Base-by-base conservation (phyloP, 1,284 basidiomycete species). In the Leccinum subrobustum region DNA sequence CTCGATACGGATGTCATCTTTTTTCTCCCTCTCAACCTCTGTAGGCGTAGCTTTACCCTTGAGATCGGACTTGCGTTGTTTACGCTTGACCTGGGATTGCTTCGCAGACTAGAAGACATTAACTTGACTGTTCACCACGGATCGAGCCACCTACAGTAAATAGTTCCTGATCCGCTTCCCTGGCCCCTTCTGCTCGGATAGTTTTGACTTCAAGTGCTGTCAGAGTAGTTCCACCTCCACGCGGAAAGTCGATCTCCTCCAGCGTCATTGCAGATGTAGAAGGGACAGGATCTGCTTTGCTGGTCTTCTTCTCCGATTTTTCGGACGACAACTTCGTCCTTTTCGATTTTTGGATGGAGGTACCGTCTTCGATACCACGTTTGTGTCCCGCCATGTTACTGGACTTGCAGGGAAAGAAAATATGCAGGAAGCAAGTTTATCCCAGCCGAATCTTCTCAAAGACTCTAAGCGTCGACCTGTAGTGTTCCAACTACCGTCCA, bases 151-250 rank as follows among this genome's bases (percentile, higher is more conserved):
- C 60, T 68, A 86, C 90, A 76, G 81, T 78, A 71, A 93, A 92
- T 6, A 92, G 77, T 67, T 95, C 92, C 47, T 85, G 83, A 68
- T 94, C 85, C 0, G 93, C 93, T 73, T 98, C 95, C 70, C 87
- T 86, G 9, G 86, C 79, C 4, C 88, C 96, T 74, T 98, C 96
- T 20, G 89, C 87, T 59, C 90, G 85, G 29, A 93, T 86, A 62
- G 89, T 81, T 73, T 96, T 94, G 64, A 95, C 89, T 76, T 99
- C 96, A n/a, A 95, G 79, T 29, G 94, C 89, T 31, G 96, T 97
- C 66, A 97, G 84, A 42, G 81, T 81, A 2, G 88, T 89, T 57
- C 91, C 91, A 37, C 91, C 91, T 51, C 96, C 97, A 69, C 97
- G 87, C 52, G 96, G 96, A 75, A 98, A 99, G 77, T 98, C 95